A percentile compares a stretch with the other conserved stretches of the same genome.
Evolutionary conservation across 148 eudicot genomes (phyloP).

Genomic region (Pharnaceum exiguum): DNA sequence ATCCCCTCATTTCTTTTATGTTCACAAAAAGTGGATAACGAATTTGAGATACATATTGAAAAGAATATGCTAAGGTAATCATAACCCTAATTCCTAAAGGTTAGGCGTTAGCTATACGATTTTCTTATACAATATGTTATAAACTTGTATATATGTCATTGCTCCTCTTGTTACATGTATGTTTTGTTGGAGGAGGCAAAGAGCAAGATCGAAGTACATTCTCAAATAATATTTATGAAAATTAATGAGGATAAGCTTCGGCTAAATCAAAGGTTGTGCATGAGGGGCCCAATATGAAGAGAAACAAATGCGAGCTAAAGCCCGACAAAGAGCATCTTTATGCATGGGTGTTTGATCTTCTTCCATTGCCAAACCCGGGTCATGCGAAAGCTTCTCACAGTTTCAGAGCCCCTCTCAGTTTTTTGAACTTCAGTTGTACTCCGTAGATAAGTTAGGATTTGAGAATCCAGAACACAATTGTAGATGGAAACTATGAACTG

Average conservation of each 20-base stretch:
- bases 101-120: too few species aligned
- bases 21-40: too few species aligned
- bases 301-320: conserved; percentile 1
- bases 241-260: conserved; percentile 25
- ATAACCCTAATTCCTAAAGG: too few species aligned
- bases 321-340: conserved; percentile 35
- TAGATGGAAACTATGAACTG: too few species aligned
- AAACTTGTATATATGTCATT: too few species aligned
- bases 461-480: too few species aligned
- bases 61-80: too few species aligned
- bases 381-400: background rate
- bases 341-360: conserved; percentile 18
- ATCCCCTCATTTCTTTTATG: too few species aligned
- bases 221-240: background rate
- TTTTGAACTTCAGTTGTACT: too few species aligned
- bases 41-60: too few species aligned
- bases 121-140: too few species aligned
- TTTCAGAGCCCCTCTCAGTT: conserved; percentile 1
- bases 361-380: background rate
- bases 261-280: background rate
- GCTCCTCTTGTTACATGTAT: conserved; percentile 3
- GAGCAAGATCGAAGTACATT: conserved; percentile 2
- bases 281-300: conserved; percentile 7
- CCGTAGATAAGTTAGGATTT: too few species aligned
- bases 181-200: conserved; percentile 6